phyloP scores from a whole-genome alignment of 2,329 filamentous ascomycete species.

The Stachybotrys chartarum region DNA sequence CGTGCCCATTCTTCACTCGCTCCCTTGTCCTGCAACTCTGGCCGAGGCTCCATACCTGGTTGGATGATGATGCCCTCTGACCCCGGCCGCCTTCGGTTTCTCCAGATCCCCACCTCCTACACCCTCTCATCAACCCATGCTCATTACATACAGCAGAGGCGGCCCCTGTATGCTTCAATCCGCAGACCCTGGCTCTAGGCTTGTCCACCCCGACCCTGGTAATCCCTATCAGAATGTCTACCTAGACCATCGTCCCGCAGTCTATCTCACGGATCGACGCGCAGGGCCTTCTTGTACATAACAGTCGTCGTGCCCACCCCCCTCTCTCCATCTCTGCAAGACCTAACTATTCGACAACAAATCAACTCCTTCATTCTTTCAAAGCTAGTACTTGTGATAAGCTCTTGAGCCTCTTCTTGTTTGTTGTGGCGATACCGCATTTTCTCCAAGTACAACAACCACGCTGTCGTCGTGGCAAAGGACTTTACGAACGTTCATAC shows the following conservation, averaged over 20 bases:
- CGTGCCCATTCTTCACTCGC: neutral
- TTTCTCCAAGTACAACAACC: neutral
- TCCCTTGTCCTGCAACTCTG: neutral
- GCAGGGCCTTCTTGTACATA: neutral
- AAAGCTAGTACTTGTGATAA: neutral
- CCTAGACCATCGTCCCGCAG: neutral
- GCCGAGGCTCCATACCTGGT: neutral
- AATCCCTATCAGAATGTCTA: neutral
- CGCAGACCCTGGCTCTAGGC: neutral
- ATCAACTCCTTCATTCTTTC: neutral
- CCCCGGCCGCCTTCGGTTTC: neutral
- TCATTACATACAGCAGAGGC: neutral
- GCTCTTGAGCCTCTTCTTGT: neutral
- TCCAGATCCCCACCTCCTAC: neutral
- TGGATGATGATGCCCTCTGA: neutral
- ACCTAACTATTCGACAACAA: neutral
- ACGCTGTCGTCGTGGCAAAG: too few species aligned
- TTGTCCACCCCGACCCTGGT: neutral
- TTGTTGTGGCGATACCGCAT: neutral
- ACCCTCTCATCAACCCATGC: neutral
- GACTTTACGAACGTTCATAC: too few species aligned
- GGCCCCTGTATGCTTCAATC: neutral
- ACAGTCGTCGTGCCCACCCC: neutral
- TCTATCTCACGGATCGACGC: neutral
- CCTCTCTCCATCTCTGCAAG: neutral